These are phyloP conservation scores for Saccharomycopsis sp. DNA, from an alignment of 805 yeast genomes.

Conservation along the genomic window DNA sequence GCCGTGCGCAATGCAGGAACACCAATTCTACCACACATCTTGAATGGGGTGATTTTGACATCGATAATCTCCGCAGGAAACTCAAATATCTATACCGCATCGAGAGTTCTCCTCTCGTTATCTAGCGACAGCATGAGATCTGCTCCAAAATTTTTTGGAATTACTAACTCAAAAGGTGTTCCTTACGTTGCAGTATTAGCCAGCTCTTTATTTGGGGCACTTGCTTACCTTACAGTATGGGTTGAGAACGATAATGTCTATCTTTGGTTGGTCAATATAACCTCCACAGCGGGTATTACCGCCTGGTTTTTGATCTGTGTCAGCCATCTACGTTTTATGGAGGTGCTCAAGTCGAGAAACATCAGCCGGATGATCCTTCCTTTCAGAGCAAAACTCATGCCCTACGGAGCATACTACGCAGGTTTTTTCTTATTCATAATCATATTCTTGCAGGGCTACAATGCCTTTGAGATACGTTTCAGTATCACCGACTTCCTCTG, in stretches of 20 bases:
- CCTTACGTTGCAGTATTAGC: conserved; percentile 50
- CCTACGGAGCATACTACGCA: conserved; percentile 57
- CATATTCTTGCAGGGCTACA: conserved; percentile 63
- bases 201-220: conserved; percentile 50
- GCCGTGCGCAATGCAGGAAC: conserved; percentile 68
- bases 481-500: conserved; percentile 53
- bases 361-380: conserved; percentile 57
- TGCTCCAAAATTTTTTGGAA: conserved; percentile 50
- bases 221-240: conserved; percentile 50
- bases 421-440: conserved; percentile 46
- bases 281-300: conserved; percentile 61
- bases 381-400: conserved; percentile 60
- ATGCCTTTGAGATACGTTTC: conserved; percentile 48
- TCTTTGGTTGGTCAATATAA: conserved; percentile 59
- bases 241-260: conserved; percentile 48
- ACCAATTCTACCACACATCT: conserved; percentile 55
- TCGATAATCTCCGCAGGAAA: conserved; percentile 77
- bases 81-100: conserved; percentile 66
- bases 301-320: conserved; percentile 59
- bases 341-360: conserved; percentile 50
- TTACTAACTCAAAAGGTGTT: conserved; percentile 47
- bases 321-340: conserved; percentile 58
- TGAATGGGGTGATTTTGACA: conserved; percentile 61
- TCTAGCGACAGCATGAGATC: conserved; percentile 30
- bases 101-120: conserved; percentile 60